Evolutionary conservation across 257 asterid genomes (phyloP).

Genomic region (Salvia hispanica): DNA sequence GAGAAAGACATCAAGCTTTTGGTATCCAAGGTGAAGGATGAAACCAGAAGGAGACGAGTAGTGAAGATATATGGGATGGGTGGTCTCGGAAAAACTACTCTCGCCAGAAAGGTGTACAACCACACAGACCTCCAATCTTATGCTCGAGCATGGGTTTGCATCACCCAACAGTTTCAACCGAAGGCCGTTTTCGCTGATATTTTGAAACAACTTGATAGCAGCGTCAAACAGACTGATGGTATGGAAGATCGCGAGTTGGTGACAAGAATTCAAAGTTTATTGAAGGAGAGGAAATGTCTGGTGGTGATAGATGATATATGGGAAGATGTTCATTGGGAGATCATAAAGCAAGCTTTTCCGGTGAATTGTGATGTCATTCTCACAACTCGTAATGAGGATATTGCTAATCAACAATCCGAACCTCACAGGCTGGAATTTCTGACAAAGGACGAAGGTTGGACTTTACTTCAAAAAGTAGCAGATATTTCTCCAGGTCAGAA

Average conservation of each 20-base stretch:
- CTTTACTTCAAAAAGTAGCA: conserved; percentile 22
- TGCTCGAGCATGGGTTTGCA: conserved; percentile 38
- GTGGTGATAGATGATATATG: not conserved
- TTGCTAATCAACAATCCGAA: not conserved
- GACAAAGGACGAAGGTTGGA: conserved; percentile 14
- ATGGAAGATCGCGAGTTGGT: not conserved
- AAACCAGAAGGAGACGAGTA: not conserved
- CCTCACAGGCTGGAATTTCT: not conserved
- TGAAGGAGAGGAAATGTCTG: not conserved
- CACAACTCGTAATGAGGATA: conserved; percentile 21
- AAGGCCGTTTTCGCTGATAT: conserved; percentile 22
- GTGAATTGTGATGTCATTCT: not conserved
- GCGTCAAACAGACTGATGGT: not conserved
- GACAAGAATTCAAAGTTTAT: not conserved
- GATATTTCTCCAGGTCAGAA: not conserved
- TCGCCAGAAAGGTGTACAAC: not conserved
- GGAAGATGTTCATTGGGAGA: not conserved
- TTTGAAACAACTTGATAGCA: conserved; percentile 23
- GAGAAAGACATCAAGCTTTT: not conserved
- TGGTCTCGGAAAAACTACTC: not conserved
- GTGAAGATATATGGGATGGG: not conserved
- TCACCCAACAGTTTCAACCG: conserved; percentile 29
- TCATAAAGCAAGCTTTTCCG: not conserved
- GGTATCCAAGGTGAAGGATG: not conserved
- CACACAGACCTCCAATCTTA: not conserved